phyloP scores from a whole-genome alignment of 176 grass and related monocot genomes.

The bread wheat (Triticum aestivum) region IWGSC_CS_RefSeq_v2.1 NC_057798.1:548959939-548960438 shows the following conservation, averaged over 20 bases:
- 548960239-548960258: background rate
- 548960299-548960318: background rate
- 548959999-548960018: background rate
- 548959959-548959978: background rate
- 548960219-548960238: background rate
- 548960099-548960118: background rate
- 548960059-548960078: background rate
- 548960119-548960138: too few species aligned
- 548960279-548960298: background rate
- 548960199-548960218: background rate
- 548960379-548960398: background rate
- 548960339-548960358: background rate
- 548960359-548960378: background rate
- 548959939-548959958: background rate
- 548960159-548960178: background rate
- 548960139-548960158: background rate
- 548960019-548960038: background rate
- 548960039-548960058: background rate
- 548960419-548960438: background rate
- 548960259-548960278: background rate
- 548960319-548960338: background rate
- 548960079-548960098: background rate
- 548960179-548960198: background rate
- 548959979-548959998: slow-evolving; percentile 3
- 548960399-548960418: background rate